Base-by-base conservation (phyloP, 2,329 filamentous ascomycete genomes). In the Didymosphaeria variabile region DNA sequence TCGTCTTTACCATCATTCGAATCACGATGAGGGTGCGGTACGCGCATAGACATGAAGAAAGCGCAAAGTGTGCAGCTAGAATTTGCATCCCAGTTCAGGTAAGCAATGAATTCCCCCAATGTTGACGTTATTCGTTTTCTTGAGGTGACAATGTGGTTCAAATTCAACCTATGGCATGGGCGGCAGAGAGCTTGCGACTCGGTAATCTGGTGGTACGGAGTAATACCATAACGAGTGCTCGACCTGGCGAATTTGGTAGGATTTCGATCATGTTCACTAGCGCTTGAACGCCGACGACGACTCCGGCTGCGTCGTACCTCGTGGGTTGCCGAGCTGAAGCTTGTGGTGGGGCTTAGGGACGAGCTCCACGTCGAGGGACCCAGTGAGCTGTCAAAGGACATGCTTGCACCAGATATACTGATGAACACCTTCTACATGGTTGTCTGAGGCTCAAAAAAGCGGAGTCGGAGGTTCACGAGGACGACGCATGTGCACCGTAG, bases 31-130 rank as follows among this genome's bases (percentile, higher is more conserved):
- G 42, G 42, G 19, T 29, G 45, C 17, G 45, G 45, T 15, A 49
- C 12, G n/a, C 45, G 45, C 45, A 56, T 57, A 40, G 26, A 31
- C 8, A 7, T 31, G 45, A 49, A 54, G 36, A 53, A 49, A n/a
- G 23, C 45, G 45, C 45, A 49, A 31, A 49, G 26, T n/a, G 23
- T 49, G 29, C 45, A 54, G 7, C 19, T 13, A 23, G 42, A 23
- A 23, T 45, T 7, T 45, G 42, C 21, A 45, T 45, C 42, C 42
- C 42, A 45, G 12, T 45, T 21, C 13, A 45, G 19, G 19, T 45
- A 45, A 45, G 42, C 42, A 45, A 45, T 13, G 19, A 45, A 45
- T 5, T 45, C n/a, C 3, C 42, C 42, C 4, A 21, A 45, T 13
- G 10, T 19, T 23, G 42, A 45, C n/a, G 42, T 45, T 7, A 45